Conservation (phyloP, 495 filamentous ascomycete genomes). For the Sabuloglossum arenarium region DNA sequence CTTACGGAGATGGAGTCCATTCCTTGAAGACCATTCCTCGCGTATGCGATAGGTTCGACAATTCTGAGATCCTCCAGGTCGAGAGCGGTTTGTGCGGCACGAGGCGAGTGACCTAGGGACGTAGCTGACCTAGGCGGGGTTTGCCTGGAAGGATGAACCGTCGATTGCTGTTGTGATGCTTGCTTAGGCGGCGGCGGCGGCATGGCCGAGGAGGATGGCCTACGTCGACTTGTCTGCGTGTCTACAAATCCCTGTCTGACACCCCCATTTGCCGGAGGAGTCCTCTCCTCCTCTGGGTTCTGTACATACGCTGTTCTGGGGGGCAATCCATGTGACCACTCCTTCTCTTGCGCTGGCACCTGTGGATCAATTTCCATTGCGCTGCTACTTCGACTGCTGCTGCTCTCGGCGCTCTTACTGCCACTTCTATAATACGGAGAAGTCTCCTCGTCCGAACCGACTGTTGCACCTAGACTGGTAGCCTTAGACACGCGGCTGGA, state of each 20-base stretch:
- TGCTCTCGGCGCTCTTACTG: background rate
- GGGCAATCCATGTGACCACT: background rate
- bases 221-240: background rate
- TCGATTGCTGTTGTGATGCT: background rate
- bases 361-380: conserved; percentile 5
- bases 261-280: background rate
- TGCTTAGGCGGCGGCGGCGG: background rate
- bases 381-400: conserved; percentile 3
- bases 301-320: background rate
- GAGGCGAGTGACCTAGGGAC: background rate
- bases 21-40: conserved; percentile 34
- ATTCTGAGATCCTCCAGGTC: conserved; percentile 45
- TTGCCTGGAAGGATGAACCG: background rate
- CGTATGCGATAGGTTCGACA: conserved; percentile 39
- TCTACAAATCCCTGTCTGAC: background rate
- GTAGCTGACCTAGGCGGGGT: background rate
- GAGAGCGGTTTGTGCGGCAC: conserved; percentile 23
- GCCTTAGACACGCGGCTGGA: conserved; percentile 1
- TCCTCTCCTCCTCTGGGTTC: background rate
- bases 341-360: background rate
- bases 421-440: background rate
- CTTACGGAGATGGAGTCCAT: conserved; percentile 43
- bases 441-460: conserved; percentile 5
- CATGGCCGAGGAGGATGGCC: background rate
- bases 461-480: conserved; percentile 4